A percentile compares a stretch with the other conserved stretches of the same genome.
Evolutionary conservation across 257 asterid species (phyloP).

Genomic region (Solanum gandarillasii): DNA sequence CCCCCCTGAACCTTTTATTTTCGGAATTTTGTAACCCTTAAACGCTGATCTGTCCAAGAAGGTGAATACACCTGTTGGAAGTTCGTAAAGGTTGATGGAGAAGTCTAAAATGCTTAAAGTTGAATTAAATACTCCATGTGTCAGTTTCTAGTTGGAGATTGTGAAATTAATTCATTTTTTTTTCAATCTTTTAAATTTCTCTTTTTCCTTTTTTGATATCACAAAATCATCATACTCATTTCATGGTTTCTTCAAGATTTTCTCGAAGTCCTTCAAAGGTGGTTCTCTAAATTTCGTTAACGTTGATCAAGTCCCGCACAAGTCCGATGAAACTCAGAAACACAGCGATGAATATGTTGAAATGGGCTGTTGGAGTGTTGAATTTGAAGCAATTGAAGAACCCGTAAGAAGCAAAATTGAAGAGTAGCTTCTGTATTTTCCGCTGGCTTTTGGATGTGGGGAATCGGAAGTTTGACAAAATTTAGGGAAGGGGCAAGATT

Average conservation of each 20-base stretch:
- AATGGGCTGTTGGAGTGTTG: background rate
- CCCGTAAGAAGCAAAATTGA: background rate
- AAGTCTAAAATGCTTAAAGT: no score
- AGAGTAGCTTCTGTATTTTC: background rate
- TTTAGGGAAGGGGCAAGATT: background rate
- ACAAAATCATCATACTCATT: background rate
- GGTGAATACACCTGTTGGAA: background rate
- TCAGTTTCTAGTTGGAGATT: background rate
- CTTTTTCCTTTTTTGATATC: no score
- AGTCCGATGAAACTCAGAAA: background rate
- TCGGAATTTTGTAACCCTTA: background rate
- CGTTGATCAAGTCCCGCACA: background rate
- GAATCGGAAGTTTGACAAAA: background rate
- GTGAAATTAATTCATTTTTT: no score
- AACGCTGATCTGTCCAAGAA: background rate
- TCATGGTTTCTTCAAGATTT: background rate
- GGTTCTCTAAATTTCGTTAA: background rate
- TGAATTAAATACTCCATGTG: background rate
- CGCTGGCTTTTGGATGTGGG: background rate
- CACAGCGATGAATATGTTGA: background rate
- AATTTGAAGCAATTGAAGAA: background rate
- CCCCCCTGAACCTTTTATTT: background rate
- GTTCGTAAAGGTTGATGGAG: background rate
- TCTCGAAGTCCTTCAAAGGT: background rate
- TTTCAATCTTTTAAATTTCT: no score